These are phyloP conservation scores for Crepidotus variabilis DNA, from an alignment of 768 basidiomycete species.

Conservation along the genomic window DNA sequence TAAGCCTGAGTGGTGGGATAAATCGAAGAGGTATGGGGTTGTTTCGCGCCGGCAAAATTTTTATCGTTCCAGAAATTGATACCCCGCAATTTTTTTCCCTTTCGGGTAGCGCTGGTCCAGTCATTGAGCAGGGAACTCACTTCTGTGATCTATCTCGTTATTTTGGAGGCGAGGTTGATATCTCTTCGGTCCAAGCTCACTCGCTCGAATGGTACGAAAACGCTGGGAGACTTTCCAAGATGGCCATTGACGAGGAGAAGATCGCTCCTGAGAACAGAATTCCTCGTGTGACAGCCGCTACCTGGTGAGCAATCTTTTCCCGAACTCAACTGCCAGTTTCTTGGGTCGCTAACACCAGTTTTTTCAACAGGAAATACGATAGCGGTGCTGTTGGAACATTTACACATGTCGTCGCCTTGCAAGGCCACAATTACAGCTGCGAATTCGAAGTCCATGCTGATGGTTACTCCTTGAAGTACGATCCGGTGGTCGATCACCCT, in stretches of 20 bases:
- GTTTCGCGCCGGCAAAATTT: background rate
- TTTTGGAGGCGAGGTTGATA: conserved; percentile 95
- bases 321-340: background rate
- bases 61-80: background rate
- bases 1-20: conserved; percentile 93
- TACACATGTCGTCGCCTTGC: conserved; percentile 86
- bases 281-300: conserved; percentile 89
- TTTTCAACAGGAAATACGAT: conserved; percentile 79
- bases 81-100: background rate
- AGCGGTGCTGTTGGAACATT: conserved; percentile 92
- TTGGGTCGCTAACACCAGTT: background rate
- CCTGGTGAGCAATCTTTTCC: conserved; percentile 63
- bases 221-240: conserved; percentile 79
- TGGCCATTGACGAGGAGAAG: conserved; percentile 78
- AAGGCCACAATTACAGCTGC: conserved; percentile 91
- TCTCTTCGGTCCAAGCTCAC: conserved; percentile 74
- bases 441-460: conserved; percentile 94
- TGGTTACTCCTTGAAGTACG: conserved; percentile 82
- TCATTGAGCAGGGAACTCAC: conserved; percentile 93
- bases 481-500: background rate
- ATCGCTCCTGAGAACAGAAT: conserved; percentile 88
- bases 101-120: conserved; percentile 61
- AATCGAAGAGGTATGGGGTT: conserved; percentile 62
- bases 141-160: conserved; percentile 96
- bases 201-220: conserved; percentile 92